These are phyloP conservation scores for Cutaneotrichosporon mucoides DNA, from an alignment of 1,284 basidiomycete genomes.

Conservation along the genomic window DNA sequence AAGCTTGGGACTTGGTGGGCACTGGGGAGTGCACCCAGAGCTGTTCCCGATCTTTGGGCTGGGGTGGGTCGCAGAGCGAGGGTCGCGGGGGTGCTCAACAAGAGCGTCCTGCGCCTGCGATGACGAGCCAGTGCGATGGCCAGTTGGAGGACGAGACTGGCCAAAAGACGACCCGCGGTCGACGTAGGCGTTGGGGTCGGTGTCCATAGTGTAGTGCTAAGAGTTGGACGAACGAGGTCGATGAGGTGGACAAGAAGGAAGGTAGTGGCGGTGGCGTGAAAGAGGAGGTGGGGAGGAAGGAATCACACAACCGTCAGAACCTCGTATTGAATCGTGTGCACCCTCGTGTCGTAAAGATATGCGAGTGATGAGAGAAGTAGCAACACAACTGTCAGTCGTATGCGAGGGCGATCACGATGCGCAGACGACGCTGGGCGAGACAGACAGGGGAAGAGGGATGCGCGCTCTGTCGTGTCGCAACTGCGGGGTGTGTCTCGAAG, in stretches of 20 bases:
- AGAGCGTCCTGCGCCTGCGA: constrained; percentile 9
- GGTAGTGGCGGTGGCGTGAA: not conserved
- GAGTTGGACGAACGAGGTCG: not conserved
- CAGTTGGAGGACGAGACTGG: constrained; percentile 11
- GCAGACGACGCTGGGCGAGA: not conserved
- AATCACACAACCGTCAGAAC: not conserved
- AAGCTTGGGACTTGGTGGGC: constrained; percentile 15
- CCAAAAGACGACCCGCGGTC: constrained; percentile 14
- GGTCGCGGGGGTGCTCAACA: constrained; percentile 8
- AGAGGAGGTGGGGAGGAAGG: not conserved
- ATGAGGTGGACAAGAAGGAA: not conserved
- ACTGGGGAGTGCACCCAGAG: not conserved
- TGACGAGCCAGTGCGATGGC: constrained; percentile 5
- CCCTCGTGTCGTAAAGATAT: not conserved
- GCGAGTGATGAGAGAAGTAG: not conserved
- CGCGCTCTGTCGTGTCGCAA: no score
- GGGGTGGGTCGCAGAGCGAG: constrained; percentile 8
- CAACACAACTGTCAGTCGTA: not conserved
- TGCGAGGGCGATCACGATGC: not conserved
- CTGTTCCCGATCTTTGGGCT: constrained; percentile 12
- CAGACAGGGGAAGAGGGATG: not conserved
- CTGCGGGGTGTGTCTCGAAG: not conserved
- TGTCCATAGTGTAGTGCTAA: constrained; percentile 12
- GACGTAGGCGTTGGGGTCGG: constrained; percentile 19
- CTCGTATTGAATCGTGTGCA: not conserved